A percentile compares a stretch with the other conserved stretches of the same genome.
Conservation (phyloP, 768 basidiomycete genomes). For the Mycena polygramma region DNA sequence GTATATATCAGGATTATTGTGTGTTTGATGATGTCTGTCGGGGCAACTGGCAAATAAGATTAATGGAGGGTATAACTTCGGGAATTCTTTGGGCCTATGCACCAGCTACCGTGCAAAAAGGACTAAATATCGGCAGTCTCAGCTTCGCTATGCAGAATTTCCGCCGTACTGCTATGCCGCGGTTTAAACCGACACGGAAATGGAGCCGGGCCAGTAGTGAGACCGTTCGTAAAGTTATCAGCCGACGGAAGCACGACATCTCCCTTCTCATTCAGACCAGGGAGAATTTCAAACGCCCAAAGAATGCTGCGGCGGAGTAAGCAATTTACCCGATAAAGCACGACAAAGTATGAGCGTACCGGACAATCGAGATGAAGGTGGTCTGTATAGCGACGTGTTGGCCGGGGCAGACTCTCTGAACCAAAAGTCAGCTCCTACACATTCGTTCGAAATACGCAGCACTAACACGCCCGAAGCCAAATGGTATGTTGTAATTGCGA, state of each 20-base stretch:
- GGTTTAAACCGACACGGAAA: constrained; percentile 28
- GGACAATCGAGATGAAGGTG: constrained; percentile 8
- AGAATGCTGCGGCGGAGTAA: constrained; percentile 4
- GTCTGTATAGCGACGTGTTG: constrained; percentile 17
- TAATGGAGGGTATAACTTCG: too few relatives aligned
- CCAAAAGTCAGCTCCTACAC: not conserved
- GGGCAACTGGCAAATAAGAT: too few relatives aligned
- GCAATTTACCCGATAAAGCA: not conserved
- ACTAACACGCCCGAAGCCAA: constrained; percentile 29
- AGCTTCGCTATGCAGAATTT: constrained; percentile 11
- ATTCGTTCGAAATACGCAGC: not conserved
- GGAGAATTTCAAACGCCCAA: constrained; percentile 22
- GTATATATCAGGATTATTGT: too few relatives aligned
- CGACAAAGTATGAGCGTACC: not conserved
- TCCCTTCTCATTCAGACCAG: not conserved
- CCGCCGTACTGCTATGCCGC: not conserved
- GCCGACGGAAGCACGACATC: not conserved
- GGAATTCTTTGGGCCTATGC: too few relatives aligned
- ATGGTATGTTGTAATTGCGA: constrained; percentile 10
- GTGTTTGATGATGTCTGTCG: too few relatives aligned
- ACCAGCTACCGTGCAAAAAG: too few relatives aligned
- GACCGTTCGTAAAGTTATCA: constrained; percentile 13
- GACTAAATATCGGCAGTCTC: constrained; percentile 18
- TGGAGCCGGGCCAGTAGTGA: constrained; percentile 1
- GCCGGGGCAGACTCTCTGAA: constrained; percentile 20